Percentiles rank a stretch among this genome's conserved stretches.
Evolutionary conservation across 192 early-diverging fungal species (phyloP).

Genomic region (Rhizoclosmatium sp.): DNA sequence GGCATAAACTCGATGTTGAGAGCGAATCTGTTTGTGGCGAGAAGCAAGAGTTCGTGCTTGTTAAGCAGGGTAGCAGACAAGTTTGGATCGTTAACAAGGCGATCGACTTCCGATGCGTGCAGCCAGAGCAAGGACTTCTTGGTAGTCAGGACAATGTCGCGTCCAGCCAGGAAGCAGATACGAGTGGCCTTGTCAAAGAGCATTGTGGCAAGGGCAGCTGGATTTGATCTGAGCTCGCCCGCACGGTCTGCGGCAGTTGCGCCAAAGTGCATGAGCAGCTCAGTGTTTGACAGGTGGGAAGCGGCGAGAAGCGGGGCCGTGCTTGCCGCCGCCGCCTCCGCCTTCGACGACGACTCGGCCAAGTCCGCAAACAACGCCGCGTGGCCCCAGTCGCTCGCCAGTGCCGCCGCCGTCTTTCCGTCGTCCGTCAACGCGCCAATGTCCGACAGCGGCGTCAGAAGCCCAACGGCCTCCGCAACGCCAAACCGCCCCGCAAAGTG

Average conservation of each 20-base stretch:
- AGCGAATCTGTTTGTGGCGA: too few relatives aligned
- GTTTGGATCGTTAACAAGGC: too few relatives aligned
- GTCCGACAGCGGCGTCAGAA: background rate
- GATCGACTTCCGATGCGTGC: constrained; percentile 4
- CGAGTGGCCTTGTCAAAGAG: background rate
- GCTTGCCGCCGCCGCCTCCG: background rate
- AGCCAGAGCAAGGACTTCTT: constrained; percentile 14
- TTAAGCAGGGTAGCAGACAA: too few relatives aligned
- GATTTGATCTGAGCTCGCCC: background rate
- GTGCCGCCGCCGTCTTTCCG: background rate
- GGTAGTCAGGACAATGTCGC: background rate
- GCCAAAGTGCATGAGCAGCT: constrained; percentile 7
- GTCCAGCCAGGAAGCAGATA: background rate
- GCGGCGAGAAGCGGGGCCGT: background rate
- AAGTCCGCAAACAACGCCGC: background rate
- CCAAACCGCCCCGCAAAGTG: constrained; percentile 32
- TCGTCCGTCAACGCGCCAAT: background rate
- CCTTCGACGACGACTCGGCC: background rate
- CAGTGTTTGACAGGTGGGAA: background rate
- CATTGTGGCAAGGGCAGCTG: background rate
- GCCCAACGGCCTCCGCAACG: background rate
- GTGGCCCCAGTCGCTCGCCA: constrained; percentile 29
- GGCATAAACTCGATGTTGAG: background rate
- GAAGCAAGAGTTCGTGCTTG: too few relatives aligned
- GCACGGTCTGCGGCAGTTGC: background rate